Base-by-base conservation (phyloP, 1,139 yeast genomes). In the Debaryomyces singareniensis region DNA sequence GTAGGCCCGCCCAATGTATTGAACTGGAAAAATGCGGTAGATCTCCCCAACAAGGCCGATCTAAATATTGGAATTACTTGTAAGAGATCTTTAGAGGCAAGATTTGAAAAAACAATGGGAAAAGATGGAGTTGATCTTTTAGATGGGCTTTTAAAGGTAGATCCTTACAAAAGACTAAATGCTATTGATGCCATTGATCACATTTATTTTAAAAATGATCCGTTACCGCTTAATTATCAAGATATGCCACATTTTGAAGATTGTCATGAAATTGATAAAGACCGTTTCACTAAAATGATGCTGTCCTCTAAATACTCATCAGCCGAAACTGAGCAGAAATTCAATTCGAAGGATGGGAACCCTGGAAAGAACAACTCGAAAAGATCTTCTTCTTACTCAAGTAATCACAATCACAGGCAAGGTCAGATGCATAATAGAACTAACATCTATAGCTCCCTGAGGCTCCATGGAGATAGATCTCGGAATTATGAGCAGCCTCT, bases 181-280 rank as follows among this genome's bases (percentile, higher is more conserved):
- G 96, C 96, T 0, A 53, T 71, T 37, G 84, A 78, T 34, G 96
- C 96, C 0, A 55, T 85, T 34, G 59, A 70, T 5, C 91, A 86
- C 43, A 61, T 56, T 2, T 91, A 80, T 55, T 87, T 91, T 56
- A 59, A 48, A 15, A 59, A 58, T 3, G 75, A 68, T 1, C 96
- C 96, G 0, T 42, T 66, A 15, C 87, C 95, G 0, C 62, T 75
- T 11, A 35, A 43, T 11, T 73, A 76, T 0, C 46, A 55, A 10
- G 73, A 73, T n/a, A 56, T 84, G 28, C 91, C 94, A 0, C 57
- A 56, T 27, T 83, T 81, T 44, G 87, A 82, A 38, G 95, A 89
- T 41, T 77, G 94, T 39, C 97, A 91, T 51, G 97, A 91, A 52
- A 75, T 86, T 25, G 95, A 84, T 48, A 75, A 77, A 32, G 78